Evolutionary conservation across 805 yeast genomes (phyloP).

Genomic region (Kregervanrija fluxuum): DNA sequence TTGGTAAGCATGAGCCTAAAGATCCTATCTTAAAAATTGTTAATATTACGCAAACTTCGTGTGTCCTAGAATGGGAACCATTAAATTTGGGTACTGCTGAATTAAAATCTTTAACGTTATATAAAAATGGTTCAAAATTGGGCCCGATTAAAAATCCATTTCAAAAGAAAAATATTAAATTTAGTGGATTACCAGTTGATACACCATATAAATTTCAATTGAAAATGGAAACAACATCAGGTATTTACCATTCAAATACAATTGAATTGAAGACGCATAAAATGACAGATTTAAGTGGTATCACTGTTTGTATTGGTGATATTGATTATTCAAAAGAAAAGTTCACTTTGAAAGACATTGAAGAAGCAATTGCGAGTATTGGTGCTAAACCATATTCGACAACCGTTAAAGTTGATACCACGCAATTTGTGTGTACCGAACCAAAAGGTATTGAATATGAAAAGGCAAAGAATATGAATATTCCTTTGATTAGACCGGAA

Average conservation of each 20-base stretch:
- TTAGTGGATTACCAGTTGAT: slow-evolving; percentile 88
- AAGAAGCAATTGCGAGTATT: slow-evolving; percentile 53
- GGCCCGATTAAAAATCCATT: slow-evolving; percentile 82
- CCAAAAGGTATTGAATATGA: slow-evolving; percentile 59
- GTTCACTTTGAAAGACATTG: slow-evolving; percentile 50
- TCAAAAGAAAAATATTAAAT: slow-evolving; percentile 70
- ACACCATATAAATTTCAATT: slow-evolving; percentile 73
- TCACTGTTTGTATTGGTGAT: slow-evolving; percentile 84
- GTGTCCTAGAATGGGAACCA: slow-evolving; percentile 92
- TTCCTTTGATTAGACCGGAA: slow-evolving; percentile 93
- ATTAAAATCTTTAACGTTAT: slow-evolving; percentile 67
- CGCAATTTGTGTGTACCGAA: slow-evolving; percentile 80
- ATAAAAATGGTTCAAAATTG: slow-evolving; percentile 64
- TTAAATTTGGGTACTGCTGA: slow-evolving; percentile 77
- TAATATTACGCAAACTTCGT: slow-evolving; percentile 89
- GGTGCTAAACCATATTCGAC: slow-evolving; percentile 78
- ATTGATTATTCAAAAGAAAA: slow-evolving; percentile 47
- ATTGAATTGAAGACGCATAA: slow-evolving; percentile 79
- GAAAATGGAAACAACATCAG: slow-evolving; percentile 82
- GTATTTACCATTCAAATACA: slow-evolving; percentile 63
- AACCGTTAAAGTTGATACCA: slow-evolving; percentile 79
- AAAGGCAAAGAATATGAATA: slow-evolving; percentile 76
- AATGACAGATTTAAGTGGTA: slow-evolving; percentile 93
- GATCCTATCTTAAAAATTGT: slow-evolving; percentile 60
- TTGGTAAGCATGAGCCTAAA: slow-evolving; percentile 67